Evolutionary conservation across 192 early-diverging fungal genomes (phyloP).

Genomic region (Mycoemilia scoparia): DNA sequence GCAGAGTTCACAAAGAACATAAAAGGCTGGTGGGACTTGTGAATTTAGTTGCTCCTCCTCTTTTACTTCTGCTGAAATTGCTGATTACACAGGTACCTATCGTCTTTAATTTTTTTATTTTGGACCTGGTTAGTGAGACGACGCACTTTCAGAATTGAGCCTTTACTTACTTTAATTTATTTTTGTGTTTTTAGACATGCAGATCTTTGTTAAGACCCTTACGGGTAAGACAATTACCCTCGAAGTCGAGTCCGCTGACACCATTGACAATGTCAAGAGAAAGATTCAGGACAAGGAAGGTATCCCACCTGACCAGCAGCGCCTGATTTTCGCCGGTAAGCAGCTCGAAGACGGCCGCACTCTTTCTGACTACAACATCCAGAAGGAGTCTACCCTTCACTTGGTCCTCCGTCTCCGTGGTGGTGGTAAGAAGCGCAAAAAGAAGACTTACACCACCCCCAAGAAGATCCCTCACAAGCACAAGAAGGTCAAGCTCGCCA

Average conservation of each 20-base stretch:
- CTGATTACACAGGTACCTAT: conserved; percentile 31
- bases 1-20: too few relatives aligned
- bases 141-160: not conserved
- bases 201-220: conserved; percentile 49
- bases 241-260: conserved; percentile 60
- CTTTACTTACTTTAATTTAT: not conserved
- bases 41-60: conserved; percentile 28
- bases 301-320: conserved; percentile 69
- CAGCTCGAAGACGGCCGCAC: conserved; percentile 63
- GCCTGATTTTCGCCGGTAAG: conserved; percentile 67
- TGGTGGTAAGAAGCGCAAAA: conserved; percentile 98
- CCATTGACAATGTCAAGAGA: conserved; percentile 65
- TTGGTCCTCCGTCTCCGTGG: conserved; percentile 65
- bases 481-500: conserved; percentile 97
- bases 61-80: conserved; percentile 32
- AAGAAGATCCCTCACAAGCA: conserved; percentile 99
- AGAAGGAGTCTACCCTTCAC: conserved; percentile 69
- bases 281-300: conserved; percentile 83
- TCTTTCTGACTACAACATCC: conserved; percentile 63
- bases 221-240: conserved; percentile 97
- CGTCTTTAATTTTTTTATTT: conserved; percentile 6
- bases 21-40: too few relatives aligned
- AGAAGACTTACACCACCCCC: conserved; percentile 99
- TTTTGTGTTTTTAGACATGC: conserved; percentile 10
- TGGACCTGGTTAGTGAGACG: not conserved